These are phyloP conservation scores for Suillus tomentosus DNA, from an alignment of 768 basidiomycete species.

Conservation along the genomic window DNA sequence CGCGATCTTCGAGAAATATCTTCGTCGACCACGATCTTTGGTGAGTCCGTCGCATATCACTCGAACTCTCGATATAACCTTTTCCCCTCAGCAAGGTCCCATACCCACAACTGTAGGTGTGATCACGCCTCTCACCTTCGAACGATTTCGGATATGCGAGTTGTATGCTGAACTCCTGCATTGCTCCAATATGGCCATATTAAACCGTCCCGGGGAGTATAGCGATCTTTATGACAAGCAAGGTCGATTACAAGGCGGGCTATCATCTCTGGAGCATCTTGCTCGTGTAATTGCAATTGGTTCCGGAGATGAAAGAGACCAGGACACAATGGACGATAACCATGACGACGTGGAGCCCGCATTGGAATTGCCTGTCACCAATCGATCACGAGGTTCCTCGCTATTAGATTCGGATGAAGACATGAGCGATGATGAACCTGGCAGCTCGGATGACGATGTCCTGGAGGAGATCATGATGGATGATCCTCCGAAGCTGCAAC, in stretches of 20 bases:
- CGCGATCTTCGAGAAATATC: slow-evolving; percentile 65
- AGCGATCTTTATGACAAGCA: slow-evolving; percentile 76
- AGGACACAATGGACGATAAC: slow-evolving; percentile 60
- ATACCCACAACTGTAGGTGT: slow-evolving; percentile 74
- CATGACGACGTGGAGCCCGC: slow-evolving; percentile 60
- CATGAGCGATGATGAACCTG: slow-evolving; percentile 71
- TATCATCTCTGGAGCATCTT: slow-evolving; percentile 81
- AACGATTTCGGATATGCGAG: slow-evolving; percentile 95
- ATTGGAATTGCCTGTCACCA: slow-evolving; percentile 67
- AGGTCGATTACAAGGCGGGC: slow-evolving; percentile 86
- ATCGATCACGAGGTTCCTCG: slow-evolving; percentile 50
- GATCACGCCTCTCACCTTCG: slow-evolving; percentile 84
- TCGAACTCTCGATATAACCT: slow-evolving; percentile 19
- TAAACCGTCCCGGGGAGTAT: slow-evolving; percentile 77
- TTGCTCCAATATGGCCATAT: slow-evolving; percentile 96
- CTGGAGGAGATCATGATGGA: slow-evolving; percentile 85
- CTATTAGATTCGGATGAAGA: slow-evolving; percentile 75
- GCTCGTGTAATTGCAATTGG: slow-evolving; percentile 79
- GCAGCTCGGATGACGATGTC: slow-evolving; percentile 75
- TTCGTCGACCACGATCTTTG: slow-evolving; percentile 73
- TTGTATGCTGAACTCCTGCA: slow-evolving; percentile 95
- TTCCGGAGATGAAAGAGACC: slow-evolving; percentile 52
- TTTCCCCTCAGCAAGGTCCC: slow-evolving; percentile 54
- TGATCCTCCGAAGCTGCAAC: slow-evolving; percentile 47
- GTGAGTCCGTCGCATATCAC: slow-evolving; percentile 45